phyloP scores from a whole-genome alignment of 2,329 filamentous ascomycete genomes.

The Kalmusia sp. region DNA sequence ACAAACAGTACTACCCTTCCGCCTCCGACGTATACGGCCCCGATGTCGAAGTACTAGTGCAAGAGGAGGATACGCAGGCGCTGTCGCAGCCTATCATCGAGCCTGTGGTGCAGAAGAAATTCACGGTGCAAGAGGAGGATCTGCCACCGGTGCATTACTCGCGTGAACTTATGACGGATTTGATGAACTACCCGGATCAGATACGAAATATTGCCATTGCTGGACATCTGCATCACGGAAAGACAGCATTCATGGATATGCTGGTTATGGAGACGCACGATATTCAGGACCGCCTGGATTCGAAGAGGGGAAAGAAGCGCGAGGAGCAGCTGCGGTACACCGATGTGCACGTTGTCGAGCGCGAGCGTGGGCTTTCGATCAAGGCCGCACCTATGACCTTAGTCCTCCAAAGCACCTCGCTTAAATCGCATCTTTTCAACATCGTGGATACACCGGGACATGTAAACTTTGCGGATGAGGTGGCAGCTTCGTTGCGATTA shows the following conservation, averaged over 20 bases:
- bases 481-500: slow-evolving; percentile 84
- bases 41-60: slow-evolving; percentile 93
- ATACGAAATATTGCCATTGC: slow-evolving; percentile 91
- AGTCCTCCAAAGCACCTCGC: slow-evolving; percentile 83
- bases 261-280: slow-evolving; percentile 95
- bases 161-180: slow-evolving; percentile 89
- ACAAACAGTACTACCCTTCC: slow-evolving; percentile 99
- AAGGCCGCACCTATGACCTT: slow-evolving; percentile 95
- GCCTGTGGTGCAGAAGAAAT: slow-evolving; percentile 93
- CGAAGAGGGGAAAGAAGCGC: slow-evolving; percentile 78
- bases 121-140: slow-evolving; percentile 90
- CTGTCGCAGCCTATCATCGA: slow-evolving; percentile 92
- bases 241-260: slow-evolving; percentile 99
- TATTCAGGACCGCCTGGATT: slow-evolving; percentile 78
- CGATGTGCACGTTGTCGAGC: slow-evolving; percentile 86
- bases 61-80: slow-evolving; percentile 96
- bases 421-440: slow-evolving; percentile 95
- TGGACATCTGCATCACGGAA: slow-evolving; percentile 95
- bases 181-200: slow-evolving; percentile 96
- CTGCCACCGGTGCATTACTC: slow-evolving; percentile 88
- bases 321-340: slow-evolving; percentile 96
- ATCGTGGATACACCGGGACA: slow-evolving; percentile 96
- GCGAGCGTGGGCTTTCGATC: slow-evolving; percentile 87
- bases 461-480: slow-evolving; percentile 98
- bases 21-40: slow-evolving; percentile 93